A percentile compares a stretch with the other conserved stretches of the same genome.
These are phyloP conservation scores for Xylariaceae sp. DNA, from an alignment of 2,329 filamentous ascomycete genomes.

Conservation along the genomic window DNA sequence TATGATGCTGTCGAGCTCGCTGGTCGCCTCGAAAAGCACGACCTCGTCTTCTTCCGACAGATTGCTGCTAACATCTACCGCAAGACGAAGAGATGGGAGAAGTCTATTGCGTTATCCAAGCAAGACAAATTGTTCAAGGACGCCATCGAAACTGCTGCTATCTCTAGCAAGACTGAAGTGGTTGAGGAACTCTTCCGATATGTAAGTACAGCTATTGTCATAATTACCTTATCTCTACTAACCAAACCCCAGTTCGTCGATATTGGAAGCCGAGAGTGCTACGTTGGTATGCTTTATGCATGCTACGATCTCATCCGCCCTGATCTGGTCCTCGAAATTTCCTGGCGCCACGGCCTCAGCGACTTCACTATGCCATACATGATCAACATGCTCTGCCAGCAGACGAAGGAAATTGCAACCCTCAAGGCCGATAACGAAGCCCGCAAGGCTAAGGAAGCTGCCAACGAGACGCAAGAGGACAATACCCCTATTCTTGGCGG, in stretches of 20 bases:
- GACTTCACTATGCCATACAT: conserved; percentile 99
- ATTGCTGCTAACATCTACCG: conserved; percentile 98
- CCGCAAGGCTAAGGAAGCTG: conserved; percentile 71
- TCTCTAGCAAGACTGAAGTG: conserved; percentile 84
- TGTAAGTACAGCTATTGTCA: conserved; percentile 59
- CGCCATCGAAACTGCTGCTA: conserved; percentile 93
- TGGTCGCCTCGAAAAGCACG: conserved; percentile 90
- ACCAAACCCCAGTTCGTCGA: conserved; percentile 76
- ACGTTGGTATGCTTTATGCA: conserved; percentile 98
- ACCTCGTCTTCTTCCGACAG: conserved; percentile 98
- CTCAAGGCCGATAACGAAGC: conserved; percentile 97
- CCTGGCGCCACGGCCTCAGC: conserved; percentile 89
- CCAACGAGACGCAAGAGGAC: conserved; percentile 80
- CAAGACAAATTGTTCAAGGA: conserved; percentile 99
- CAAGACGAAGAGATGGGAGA: conserved; percentile 99
- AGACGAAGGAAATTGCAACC: conserved; percentile 76
- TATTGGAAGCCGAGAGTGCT: conserved; percentile 98
- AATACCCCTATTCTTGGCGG: conserved; percentile 89
- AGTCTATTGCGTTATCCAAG: conserved; percentile 95
- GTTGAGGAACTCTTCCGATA: conserved; percentile 96
- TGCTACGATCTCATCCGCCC: conserved; percentile 97
- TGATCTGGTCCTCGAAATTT: conserved; percentile 89
- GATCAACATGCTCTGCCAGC: conserved; percentile 95
- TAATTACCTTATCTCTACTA: conserved; percentile 25
- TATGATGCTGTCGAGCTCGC: conserved; percentile 94